Conservation (phyloP, 2,329 filamentous ascomycete genomes). For the Penicillium thymicola region DNA sequence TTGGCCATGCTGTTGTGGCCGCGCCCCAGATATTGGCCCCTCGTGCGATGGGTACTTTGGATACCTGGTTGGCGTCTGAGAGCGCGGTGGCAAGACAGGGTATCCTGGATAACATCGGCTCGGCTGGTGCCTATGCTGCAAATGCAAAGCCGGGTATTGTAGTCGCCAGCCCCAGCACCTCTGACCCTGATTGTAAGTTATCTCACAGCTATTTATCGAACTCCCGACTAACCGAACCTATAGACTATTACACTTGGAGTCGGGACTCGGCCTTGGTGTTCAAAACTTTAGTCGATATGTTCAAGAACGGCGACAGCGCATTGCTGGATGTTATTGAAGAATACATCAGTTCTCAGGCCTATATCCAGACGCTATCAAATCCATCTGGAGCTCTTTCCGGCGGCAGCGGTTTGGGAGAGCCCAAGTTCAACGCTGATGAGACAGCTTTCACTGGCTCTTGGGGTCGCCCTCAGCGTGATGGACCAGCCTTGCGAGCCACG, state of each 20-base stretch:
- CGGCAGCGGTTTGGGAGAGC: constrained; percentile 59
- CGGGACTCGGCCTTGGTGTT: constrained; percentile 69
- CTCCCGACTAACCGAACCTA: not conserved
- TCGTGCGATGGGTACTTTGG: constrained; percentile 20
- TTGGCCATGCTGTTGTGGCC: constrained; percentile 20
- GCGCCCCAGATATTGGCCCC: constrained; percentile 11
- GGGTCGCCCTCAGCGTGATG: constrained; percentile 78
- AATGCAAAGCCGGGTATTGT: constrained; percentile 52
- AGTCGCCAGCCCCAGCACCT: constrained; percentile 55
- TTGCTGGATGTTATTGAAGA: constrained; percentile 63
- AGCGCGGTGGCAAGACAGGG: constrained; percentile 50
- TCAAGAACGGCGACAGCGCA: constrained; percentile 57
- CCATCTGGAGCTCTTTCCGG: constrained; percentile 59
- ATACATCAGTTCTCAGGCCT: constrained; percentile 66
- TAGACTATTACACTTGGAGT: constrained; percentile 80
- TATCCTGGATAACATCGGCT: constrained; percentile 54
- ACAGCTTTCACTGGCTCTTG: constrained; percentile 61
- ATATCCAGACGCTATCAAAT: constrained; percentile 64
- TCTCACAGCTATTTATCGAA: not conserved
- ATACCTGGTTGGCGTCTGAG: constrained; percentile 38
- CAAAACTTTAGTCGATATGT: constrained; percentile 66
- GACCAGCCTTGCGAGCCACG: constrained; percentile 71
- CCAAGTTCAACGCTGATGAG: constrained; percentile 67
- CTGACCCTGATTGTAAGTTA: constrained; percentile 51
- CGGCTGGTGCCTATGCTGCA: constrained; percentile 47